Base-by-base conservation (phyloP, 352 stramenopile species). In the Phytophthora lateralis region DNA sequence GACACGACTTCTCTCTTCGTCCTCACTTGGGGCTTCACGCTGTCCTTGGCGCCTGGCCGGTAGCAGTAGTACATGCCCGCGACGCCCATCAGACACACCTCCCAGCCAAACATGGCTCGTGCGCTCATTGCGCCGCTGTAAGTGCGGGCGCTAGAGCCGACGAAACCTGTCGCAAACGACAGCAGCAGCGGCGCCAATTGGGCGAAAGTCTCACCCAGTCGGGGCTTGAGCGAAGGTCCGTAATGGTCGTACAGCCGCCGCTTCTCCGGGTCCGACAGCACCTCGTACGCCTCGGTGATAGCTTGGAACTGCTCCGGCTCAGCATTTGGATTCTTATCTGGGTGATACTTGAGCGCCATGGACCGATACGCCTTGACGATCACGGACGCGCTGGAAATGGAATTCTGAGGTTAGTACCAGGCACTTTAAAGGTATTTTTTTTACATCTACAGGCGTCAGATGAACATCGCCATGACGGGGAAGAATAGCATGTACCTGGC, bases 361-460 rank as follows among this genome's bases (percentile, higher is more conserved):
- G 84, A 83, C 47, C 97, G 96, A 71, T 99, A 99, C 4, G 96
- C 92, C 46, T 92, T 89, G 65, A 98, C 97, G 51, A 99, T 98
- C 44, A 96, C 92, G 6, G 96, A 76, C 27, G 93, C 70, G 63
- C 84, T 98, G 32, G 24, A 11, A 58, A 65, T 43, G 44, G 8
- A 50, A 29, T 26, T 11, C 18, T 29, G 53, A 17, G 54, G 21
- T 39, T 39, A 39, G 32, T 50, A 35, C n/a, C 15, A 15, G 18
- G 18, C 18, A 34, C 12, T 52, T 44, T 20, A 44, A 4, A 15
- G 34, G 11, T 0, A 27, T 55, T 60, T 12, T 55, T 60, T 12
- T 11, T 18, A 21, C 32, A 14, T 20, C 15, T 47, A 26, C 32
- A 63, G 34, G 14, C 24, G 2, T 37, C 38, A 37, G 20, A 35